Conservation (phyloP, 257 asterid genomes). For the Mentha longifolia region DNA sequence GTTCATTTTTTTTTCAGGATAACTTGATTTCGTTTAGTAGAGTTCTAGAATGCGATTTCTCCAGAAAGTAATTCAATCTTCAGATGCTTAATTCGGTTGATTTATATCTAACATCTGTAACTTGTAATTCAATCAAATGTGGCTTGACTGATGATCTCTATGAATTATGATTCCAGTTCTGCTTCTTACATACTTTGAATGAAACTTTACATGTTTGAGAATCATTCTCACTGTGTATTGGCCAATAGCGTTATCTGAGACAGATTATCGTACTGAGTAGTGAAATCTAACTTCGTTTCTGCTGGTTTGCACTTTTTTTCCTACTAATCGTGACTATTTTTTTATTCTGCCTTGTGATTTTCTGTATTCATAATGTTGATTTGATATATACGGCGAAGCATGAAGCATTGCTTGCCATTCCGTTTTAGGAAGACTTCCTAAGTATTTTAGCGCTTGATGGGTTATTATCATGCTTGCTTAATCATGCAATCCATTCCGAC, state of each 20-base stretch:
- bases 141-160: background rate
- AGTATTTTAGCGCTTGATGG: background rate
- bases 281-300: slow-evolving; percentile 17
- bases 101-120: background rate
- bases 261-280: background rate
- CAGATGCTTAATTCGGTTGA: background rate
- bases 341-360: background rate
- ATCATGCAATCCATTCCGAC: slow-evolving; percentile 25
- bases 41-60: slow-evolving; percentile 26
- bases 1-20: slow-evolving; percentile 3
- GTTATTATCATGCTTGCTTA: slow-evolving; percentile 24
- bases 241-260: background rate
- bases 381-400: slow-evolving; percentile 9
- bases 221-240: no score
- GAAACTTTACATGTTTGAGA: background rate
- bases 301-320: background rate
- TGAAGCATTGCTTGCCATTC: slow-evolving; percentile 13
- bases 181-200: background rate
- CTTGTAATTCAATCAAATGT: slow-evolving; percentile 17
- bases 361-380: slow-evolving; percentile 10
- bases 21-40: background rate
- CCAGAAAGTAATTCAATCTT: no score
- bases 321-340: background rate
- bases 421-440: slow-evolving; percentile 9
- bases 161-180: background rate